Percentiles rank a stretch among this genome's conserved stretches.
Evolutionary conservation across 2,329 filamentous ascomycete genomes (phyloP).

Genomic region (Spiromastix sp.): DNA sequence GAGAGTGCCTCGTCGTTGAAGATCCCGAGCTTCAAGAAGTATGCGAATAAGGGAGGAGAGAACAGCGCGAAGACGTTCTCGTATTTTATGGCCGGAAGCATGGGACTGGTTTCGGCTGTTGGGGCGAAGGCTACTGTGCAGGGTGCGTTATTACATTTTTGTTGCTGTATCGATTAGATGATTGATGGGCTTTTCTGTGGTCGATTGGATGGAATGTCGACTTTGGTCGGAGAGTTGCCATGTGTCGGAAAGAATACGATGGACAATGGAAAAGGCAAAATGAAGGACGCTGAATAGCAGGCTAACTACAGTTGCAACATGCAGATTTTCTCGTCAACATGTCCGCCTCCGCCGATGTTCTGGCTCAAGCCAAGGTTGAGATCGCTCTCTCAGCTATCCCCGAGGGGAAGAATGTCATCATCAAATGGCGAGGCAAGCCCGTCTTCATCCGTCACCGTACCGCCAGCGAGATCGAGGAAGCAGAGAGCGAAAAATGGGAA

Average conservation of each 20-base stretch:
- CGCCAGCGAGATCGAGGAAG: constrained; percentile 82
- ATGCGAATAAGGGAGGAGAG: constrained; percentile 60
- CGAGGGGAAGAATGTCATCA: constrained; percentile 99
- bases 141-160: constrained; percentile 51
- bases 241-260: no score
- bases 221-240: background rate
- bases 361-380: constrained; percentile 99
- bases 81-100: constrained; percentile 97
- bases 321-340: constrained; percentile 99
- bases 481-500: constrained; percentile 76
- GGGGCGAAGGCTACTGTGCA: constrained; percentile 97
- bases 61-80: constrained; percentile 76
- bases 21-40: constrained; percentile 84
- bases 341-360: constrained; percentile 95
- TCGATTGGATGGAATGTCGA: constrained; percentile 3
- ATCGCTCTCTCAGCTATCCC: constrained; percentile 86
- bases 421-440: constrained; percentile 99
- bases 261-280: no score
- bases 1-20: constrained; percentile 47
- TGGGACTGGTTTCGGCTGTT: constrained; percentile 84
- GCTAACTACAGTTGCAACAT: no score
- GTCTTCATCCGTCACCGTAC: constrained; percentile 99
- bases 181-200: constrained; percentile 1
- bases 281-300: no score
- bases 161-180: background rate